Evolutionary conservation across 352 stramenopile genomes (phyloP), one percentile per base, ranked within the genome.

Genomic region (Pythium plurisporium): DNA sequence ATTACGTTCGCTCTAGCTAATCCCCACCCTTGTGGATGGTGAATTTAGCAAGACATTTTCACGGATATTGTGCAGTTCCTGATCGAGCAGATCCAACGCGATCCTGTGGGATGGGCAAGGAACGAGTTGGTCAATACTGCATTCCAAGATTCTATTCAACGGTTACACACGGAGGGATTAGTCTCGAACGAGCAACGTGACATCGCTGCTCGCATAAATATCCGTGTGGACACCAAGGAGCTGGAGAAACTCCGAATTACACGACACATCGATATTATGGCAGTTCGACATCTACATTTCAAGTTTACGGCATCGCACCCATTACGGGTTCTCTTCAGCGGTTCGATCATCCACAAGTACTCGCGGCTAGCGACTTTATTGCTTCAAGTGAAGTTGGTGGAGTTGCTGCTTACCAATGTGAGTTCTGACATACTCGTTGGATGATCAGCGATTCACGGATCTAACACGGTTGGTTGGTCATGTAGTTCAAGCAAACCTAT

Each of bases 11-110:
- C 38, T 42, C n/a, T 9, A 14, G 26, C 38, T 23, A 9, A 44
- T 44, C 26, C n/a, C 7, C 19, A 27, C 26, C n/a, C n/a, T 27
- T 41, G 19, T 44, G 38, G n/a, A 44, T 44, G 6, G 19, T 27
- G 15, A 44, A 22, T 31, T 27, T 53, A 90, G 78, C 78, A 90
- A 90, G 80, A 90, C 47, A 69, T 85, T 7, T 88, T 86, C 26
- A 72, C 59, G 8, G 56, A 70, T 49, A 67, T 88, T 20, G 76
- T 64, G 38, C 65, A 67, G 19, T 64, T 71, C 50, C 8, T 90
- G 46, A 61, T 90, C n/a, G 59, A 69, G 49, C 72, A 78, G 40
- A 78, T 90, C 54, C 67, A 73, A 54, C 20, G 36, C 15, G 77
- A 87, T 43, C 78, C 76, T 7, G 38, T 86, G 4, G 69, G 67